Base-by-base conservation (phyloP, 2,329 filamentous ascomycete species). In the Orbilia oligospora region DNA sequence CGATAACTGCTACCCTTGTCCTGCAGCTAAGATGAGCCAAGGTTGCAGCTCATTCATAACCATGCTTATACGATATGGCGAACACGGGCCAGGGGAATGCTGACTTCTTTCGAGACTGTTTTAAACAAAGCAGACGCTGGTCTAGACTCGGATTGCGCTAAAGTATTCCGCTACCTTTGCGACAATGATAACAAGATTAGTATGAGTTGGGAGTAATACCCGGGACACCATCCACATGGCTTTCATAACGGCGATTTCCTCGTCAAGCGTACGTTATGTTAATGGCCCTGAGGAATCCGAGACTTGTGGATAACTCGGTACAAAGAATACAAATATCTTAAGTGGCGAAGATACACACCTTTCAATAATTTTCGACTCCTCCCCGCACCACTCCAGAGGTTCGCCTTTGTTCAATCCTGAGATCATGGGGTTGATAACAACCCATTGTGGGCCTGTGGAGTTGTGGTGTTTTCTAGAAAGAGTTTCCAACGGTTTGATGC, bases 11-110 rank as follows among this genome's bases (percentile, higher is more conserved):
- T 66, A 5, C 36, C 41, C 70, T 67, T 73, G 70, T 67, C 48
- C 30, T 20, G 56, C 48, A 46, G 20, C 41, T 46, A 24, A 55
- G 46, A 69, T 69, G 22, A n/a, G 51, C 53, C 22, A 46, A 53
- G 48, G 20, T 53, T 36, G 22, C n/a, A 56, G 36, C 56, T 53
- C 68, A 71, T 71, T 71, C 56, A 71, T 56, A 71, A 71, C 68
- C 38, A 38, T 64, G 36, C 36, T 24, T n/a, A 53, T 48, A 12
- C 16, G 27, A 44, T 18, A 41, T 24, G 24, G 30, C 24, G 61
- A 36, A 49, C n/a, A 36, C 30, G 44, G 24, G 20, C 44, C 12
- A 49, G 16, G 18, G 22, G 38, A 6, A 33, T 49, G 12, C 33
- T 20, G 16, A 41, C 5, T 27, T 44, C 33, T 44, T 27, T 30